Base-by-base conservation (phyloP, 257 asterid genomes). In the Solanum appendiculatum region DNA sequence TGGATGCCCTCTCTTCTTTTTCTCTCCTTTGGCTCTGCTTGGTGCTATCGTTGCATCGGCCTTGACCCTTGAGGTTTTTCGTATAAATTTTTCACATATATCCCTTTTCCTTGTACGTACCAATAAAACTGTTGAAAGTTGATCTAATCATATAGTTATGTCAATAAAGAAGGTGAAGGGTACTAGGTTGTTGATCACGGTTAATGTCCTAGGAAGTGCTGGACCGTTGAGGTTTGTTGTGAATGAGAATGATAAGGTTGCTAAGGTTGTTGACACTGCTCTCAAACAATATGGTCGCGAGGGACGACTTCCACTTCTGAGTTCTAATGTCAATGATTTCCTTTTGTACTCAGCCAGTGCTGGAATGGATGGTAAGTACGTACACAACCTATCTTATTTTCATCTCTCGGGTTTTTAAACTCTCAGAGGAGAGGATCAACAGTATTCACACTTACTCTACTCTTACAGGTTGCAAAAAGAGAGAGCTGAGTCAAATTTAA, bases 141-240 rank as follows among this genome's bases (percentile, higher is more conserved):
- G 83, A 75, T 69, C 83, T 84, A 69, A 42, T 40, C 66, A 36
- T 21, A 84, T 25, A 64, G 15, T 36, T 29, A 48, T 6, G 68
- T 15, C 68, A 31, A 18, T 48, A 48, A 81, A 48, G 85, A 81
- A 81, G 18, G 69, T 5, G 21, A 29, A 42, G 34, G 40, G 31
- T 16, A 84, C 63, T 40, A 89, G 93, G 87, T 72, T 91, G 29
- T 90, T 94, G 92, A 89, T 93, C n/a, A 89, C 36, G 1, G 77
- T 93, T 9, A 93, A 90, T 31, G 93, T 93, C 4, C 78, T 91
- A 9, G 97, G 98, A 2, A 94, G 97, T 82, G 64, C 95, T 3
- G 98, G 98, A 20, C 94, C 95, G 1, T 60, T 95, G 27, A 92
- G 94, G 85, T 91, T 93, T 29, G 88, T 95, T 1, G 98, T 89